phyloP scores from a whole-genome alignment of 2,329 filamentous ascomycete species.

The Verticillium nubilum region DNA sequence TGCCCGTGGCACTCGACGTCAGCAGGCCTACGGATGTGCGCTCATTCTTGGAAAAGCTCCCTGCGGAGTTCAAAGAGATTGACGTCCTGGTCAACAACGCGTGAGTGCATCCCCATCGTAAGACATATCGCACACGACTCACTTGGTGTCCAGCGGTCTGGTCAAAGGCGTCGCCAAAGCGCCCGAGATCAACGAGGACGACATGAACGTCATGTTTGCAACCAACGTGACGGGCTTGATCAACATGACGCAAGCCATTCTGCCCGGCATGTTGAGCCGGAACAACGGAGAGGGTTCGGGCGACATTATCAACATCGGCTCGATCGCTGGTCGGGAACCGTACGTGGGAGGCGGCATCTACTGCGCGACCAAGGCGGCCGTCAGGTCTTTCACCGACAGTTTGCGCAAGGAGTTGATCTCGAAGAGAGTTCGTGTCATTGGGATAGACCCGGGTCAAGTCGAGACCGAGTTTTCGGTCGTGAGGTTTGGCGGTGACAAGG shows the following conservation, averaged over 20 bases:
- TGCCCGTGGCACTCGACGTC: slow-evolving; percentile 81
- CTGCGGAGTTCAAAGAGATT: slow-evolving; percentile 77
- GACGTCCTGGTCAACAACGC: slow-evolving; percentile 95
- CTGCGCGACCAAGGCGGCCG: slow-evolving; percentile 87
- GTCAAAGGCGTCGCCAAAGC: slow-evolving; percentile 85
- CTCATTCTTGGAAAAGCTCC: slow-evolving; percentile 66
- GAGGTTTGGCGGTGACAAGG: slow-evolving; percentile 81
- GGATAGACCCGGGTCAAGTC: slow-evolving; percentile 87
- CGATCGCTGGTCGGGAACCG: slow-evolving; percentile 78
- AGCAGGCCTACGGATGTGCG: slow-evolving; percentile 71
- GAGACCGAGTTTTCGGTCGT: slow-evolving; percentile 95
- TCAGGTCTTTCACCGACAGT: slow-evolving; percentile 77
- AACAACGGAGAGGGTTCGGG: slow-evolving; percentile 66
- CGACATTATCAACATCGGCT: slow-evolving; percentile 93
- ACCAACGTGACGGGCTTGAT: slow-evolving; percentile 95
- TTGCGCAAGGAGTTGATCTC: slow-evolving; percentile 78
- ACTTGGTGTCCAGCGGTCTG: slow-evolving; percentile 57
- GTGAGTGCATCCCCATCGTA: too few relatives aligned
- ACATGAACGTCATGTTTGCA: slow-evolving; percentile 81
- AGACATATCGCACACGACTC: too few relatives aligned
- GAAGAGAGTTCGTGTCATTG: slow-evolving; percentile 76
- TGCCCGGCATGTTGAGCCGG: slow-evolving; percentile 75
- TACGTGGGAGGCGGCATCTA: slow-evolving; percentile 87
- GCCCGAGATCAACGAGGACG: slow-evolving; percentile 73
- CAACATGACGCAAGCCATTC: slow-evolving; percentile 88